Base-by-base conservation (phyloP, 2,329 filamentous ascomycete species). In the Endothia cerciana region DNA sequence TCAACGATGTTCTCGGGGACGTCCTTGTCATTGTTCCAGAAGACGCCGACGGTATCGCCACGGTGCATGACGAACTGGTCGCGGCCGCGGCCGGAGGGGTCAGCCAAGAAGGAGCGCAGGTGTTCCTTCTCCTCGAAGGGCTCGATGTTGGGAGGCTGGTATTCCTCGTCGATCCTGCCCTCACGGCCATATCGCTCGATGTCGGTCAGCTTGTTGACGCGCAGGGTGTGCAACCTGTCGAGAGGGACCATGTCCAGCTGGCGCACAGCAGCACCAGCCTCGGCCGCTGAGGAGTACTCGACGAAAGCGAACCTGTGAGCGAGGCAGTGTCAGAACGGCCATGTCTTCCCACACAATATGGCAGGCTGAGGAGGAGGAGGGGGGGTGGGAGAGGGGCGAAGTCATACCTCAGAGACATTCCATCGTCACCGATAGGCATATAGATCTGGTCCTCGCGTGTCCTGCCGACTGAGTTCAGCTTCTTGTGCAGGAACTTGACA, bases 1-100 rank as follows among this genome's bases (percentile, higher is more conserved):
- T 98, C 94, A 65, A 99, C 92, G 45, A 97, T 87, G 70, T 87
- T 88, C 79, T 99, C 95, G 4, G 94, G 93, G 28, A 85, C 80
- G 68, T 97, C 94, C 80, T 91, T 94, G 81, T 97, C 95, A 84
- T 96, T 97, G 83, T 98, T 98, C 94, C 94, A 99, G 85, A 91
- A 97, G 6, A 99, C 91, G 67, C 93, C 94, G 45, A 99, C 95
- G 69, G 90, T 91, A 62, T 99, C 95, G 72, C 90, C 91, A 62
- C 92, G 90, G 84, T 91, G 97, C 87, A 98, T 93, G 77, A 92
- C 92, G 74, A 98, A 95, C 82, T 99, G 94, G 77, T 99, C 95
- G 69, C 95, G 89, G 71, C 93, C 93, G 71, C 93, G 93, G 63
- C 85, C 87, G 64, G 83, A 83, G 66, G 90, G 84, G 75, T 99